Base-by-base conservation (phyloP, 2,329 filamentous ascomycete genomes). In the Anthostomella pinea region DNA sequence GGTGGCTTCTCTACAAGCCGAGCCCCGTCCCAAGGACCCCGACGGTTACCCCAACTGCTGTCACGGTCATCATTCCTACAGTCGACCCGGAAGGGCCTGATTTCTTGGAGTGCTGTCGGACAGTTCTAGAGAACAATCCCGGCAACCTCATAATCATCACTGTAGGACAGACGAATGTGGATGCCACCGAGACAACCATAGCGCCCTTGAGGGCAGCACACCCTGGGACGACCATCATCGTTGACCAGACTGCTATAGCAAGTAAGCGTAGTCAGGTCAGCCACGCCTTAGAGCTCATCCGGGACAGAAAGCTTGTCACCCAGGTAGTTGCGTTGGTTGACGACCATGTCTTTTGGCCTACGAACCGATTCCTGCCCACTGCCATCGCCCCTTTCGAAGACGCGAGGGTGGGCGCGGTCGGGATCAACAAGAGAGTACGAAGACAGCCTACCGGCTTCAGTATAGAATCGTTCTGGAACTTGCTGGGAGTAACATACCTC, bases 401-500 rank as follows among this genome's bases (percentile, higher is more conserved):
- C 20, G 35, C 48, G 1, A 37, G 45, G 0, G 69, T 81, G 2
- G 78, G 75, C 2, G 61, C 72, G 6, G 77, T 79, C 0, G 77
- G 70, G 1, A 78, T 76, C 6, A 71, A 69, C 49, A 81, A 82
- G 57, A 65, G 65, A 0, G 74, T 77, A 6, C 58, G 62, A 2
- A 39, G 30, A 25, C 48, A 39, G 6, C 35, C 37, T 0, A n/a
- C 31, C 6, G 53, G 56, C 4, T 19, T 35, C 19, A 22, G 15
- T 13, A 16, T 30, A 3, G n/a, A 18, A 1, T 59, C 58, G 0
- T 57, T 72, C 34, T 68, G 67, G 55, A 80, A 82, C 56, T 69
- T 79, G 51, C 62, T 82, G 13, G 77, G 73, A 0, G 71, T 70
- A 19, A 55, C 69, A n/a, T 81, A 82, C 51, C 68, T 83, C 1